Percentiles rank a stretch among this genome's conserved stretches.
These are phyloP conservation scores for Podila clonocystis DNA, from an alignment of 192 early-diverging fungal genomes.

Conservation along the genomic window DNA sequence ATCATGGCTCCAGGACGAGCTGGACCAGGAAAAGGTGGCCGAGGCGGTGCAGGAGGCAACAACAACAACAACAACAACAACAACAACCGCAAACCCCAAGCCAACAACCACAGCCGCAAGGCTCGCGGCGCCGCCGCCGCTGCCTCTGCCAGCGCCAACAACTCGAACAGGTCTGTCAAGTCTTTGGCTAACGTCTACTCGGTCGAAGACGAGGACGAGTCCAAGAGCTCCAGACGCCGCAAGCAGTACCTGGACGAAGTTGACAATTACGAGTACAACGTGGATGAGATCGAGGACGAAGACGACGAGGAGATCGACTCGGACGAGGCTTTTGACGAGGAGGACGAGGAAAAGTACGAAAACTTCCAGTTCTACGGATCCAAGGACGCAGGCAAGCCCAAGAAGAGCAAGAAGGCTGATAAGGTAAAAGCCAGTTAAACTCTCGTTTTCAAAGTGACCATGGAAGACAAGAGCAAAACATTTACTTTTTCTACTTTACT, in stretches of 20 bases:
- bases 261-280: slow-evolving; percentile 77
- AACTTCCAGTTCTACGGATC: slow-evolving; percentile 69
- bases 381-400: slow-evolving; percentile 50
- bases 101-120: slow-evolving; percentile 42
- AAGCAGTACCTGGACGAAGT: slow-evolving; percentile 66
- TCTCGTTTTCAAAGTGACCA: background rate
- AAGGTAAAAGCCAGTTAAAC: slow-evolving; percentile 9
- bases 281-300: slow-evolving; percentile 80
- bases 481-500: too few relatives aligned
- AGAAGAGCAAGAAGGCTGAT: slow-evolving; percentile 23
- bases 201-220: slow-evolving; percentile 56
- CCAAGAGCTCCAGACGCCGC: slow-evolving; percentile 46
- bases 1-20: slow-evolving; percentile 49
- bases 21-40: slow-evolving; percentile 34
- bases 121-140: slow-evolving; percentile 27
- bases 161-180: slow-evolving; percentile 25
- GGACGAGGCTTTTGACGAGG: slow-evolving; percentile 89
- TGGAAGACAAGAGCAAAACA: background rate
- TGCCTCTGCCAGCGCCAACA: slow-evolving; percentile 1
- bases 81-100: slow-evolving; percentile 25
- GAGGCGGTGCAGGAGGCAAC: slow-evolving; percentile 8
- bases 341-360: slow-evolving; percentile 87
- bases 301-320: slow-evolving; percentile 96
- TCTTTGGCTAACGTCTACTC: slow-evolving; percentile 37
- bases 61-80: slow-evolving; percentile 5